Evolutionary conservation across 1,284 basidiomycete species (phyloP), one percentile per base, ranked within the genome.

Genomic region (Ceratobasidium papillatum): DNA sequence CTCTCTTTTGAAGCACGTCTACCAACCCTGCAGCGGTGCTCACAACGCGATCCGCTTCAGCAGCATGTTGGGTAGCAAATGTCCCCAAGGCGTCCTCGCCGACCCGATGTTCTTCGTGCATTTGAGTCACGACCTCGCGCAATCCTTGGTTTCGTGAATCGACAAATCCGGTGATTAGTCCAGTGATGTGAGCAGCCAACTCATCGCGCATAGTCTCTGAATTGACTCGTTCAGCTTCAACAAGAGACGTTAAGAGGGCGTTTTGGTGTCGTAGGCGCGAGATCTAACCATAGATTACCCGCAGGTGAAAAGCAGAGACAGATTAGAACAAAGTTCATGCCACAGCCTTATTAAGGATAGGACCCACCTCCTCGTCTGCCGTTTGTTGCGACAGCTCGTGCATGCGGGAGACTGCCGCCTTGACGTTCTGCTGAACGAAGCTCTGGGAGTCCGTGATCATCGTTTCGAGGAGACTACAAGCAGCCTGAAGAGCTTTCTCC

Each of bases 231-330:
- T 96, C 93, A 3, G 87, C 82, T 76, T 90, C 87, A 2, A 96
- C 83, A 76, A 94, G 83, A 30, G 85, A 84, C 0, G 83, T 82
- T 36, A 98, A 85, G 0, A 86, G 81, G n/a, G 85, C 84, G 79
- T 96, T 96, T 80, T 96, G 94, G 62, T 87, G 84, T 75, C 87
- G 87, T 25, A 97, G 84, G 30, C 89, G 88, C 0, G 82, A 80
- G 41, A 94, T 86, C 83, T 84, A 77, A 41, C 27, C 5, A n/a
- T 43, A 32, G n/a, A 9, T n/a, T 47, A 38, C 30, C 36, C n/a
- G n/a, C n/a, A n/a, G 38, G 38, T 7, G 36, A 32, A 65, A 27
- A 54, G 22, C 25, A 25, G 36, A 14, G 25, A 27, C 9, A 25
- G 9, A 27, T 58, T 12, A 56, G 27, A 43, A 22, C 19, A 4